Percentiles rank a stretch among this genome's conserved stretches.
Conservation (phyloP, 1,284 basidiomycete species). For the Cryptococcus hybrid region DNA sequence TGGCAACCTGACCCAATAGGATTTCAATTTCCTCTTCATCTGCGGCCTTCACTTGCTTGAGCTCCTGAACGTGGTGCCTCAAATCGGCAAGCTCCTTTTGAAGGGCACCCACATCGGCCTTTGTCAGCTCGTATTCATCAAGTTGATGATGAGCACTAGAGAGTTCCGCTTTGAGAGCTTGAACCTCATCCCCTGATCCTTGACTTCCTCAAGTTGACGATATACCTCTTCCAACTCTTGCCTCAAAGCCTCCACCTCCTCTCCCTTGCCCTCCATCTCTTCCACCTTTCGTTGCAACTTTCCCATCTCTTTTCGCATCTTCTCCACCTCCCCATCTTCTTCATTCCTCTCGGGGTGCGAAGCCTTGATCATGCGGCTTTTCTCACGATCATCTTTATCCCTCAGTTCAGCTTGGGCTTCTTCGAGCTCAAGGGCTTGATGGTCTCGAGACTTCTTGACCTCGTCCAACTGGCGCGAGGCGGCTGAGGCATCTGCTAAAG, state of each 20-base stretch:
- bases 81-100: constrained; percentile 8
- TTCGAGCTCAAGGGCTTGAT: constrained; percentile 9
- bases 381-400: neutral
- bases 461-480: constrained; percentile 14
- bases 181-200: constrained; percentile 2
- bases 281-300: neutral
- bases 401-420: neutral
- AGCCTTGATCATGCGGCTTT: neutral
- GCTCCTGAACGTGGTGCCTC: constrained; percentile 6
- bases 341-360: neutral
- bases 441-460: neutral
- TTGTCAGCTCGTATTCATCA: constrained; percentile 3
- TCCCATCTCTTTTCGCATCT: neutral
- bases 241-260: constrained; percentile 3
- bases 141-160: constrained; percentile 9
- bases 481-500: constrained; percentile 18
- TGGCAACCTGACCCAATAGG: constrained; percentile 13
- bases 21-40: constrained; percentile 27
- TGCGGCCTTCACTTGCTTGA: constrained; percentile 15
- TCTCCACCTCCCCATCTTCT: constrained; percentile 1
- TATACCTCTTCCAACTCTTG: constrained; percentile 12
- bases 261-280: neutral
- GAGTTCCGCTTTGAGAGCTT: constrained; percentile 11
- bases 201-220: constrained; percentile 5
- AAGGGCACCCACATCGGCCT: neutral